Percentiles rank a stretch among this genome's conserved stretches.
Evolutionary conservation across 441 rosid genomes (phyloP).

Genomic region (Populus tomentosa): DNA sequence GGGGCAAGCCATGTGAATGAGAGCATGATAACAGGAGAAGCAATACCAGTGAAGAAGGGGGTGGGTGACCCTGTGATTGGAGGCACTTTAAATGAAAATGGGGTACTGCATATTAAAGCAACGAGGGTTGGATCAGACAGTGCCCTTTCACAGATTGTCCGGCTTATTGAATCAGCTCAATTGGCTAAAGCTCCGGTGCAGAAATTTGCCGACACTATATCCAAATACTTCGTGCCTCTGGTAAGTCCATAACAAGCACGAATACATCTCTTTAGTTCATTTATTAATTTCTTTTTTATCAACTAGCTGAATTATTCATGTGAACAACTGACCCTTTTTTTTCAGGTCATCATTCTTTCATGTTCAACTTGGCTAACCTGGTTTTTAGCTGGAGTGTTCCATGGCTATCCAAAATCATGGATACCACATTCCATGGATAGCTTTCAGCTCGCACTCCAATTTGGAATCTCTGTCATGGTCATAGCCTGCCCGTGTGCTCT

Average conservation of each 20-base stretch:
- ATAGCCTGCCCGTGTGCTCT: constrained; percentile 97
- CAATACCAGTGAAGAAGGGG: constrained; percentile 76
- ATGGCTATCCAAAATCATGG: constrained; percentile 81
- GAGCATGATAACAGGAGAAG: constrained; percentile 97
- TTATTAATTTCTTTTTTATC: not conserved
- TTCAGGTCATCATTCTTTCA: constrained; percentile 49
- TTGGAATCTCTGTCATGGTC: constrained; percentile 95
- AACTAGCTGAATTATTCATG: not conserved
- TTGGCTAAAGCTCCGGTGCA: constrained; percentile 92
- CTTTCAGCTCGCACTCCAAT: constrained; percentile 88
- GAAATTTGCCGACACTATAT: constrained; percentile 85
- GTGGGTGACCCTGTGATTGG: constrained; percentile 82
- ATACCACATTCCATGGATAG: constrained; percentile 87
- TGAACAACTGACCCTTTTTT: not conserved
- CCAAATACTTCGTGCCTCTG: constrained; percentile 84
- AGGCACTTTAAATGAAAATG: constrained; percentile 85
- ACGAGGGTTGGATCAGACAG: constrained; percentile 90
- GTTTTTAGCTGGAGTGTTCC: constrained; percentile 72
- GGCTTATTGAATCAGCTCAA: constrained; percentile 92
- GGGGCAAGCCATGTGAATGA: constrained; percentile 94
- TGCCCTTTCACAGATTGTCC: constrained; percentile 88
- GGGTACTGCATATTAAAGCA: constrained; percentile 68
- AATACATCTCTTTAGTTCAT: not conserved
- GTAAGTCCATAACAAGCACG: constrained; percentile 24
- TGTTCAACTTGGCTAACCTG: constrained; percentile 82